A percentile compares a stretch with the other conserved stretches of the same genome.
Conservation (phyloP, 495 filamentous ascomycete species). For the Cladorrhinum samala region DNA sequence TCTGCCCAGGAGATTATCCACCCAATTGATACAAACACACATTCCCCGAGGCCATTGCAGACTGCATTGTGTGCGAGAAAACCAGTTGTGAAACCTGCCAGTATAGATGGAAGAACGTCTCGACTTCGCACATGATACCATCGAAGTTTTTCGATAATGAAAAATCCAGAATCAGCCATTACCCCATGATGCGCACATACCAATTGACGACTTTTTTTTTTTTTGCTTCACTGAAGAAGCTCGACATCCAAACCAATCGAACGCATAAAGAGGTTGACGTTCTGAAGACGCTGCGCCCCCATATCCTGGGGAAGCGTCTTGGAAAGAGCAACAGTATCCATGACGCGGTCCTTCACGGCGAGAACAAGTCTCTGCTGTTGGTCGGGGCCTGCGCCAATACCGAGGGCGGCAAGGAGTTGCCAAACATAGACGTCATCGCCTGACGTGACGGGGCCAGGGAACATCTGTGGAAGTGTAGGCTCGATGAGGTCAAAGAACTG, state of each 20-base stretch:
- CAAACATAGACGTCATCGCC: slow-evolving; percentile 92
- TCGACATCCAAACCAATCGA: slow-evolving; percentile 97
- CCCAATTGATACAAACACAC: not conserved
- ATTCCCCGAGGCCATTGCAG: not conserved
- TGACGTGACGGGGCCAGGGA: slow-evolving; percentile 75
- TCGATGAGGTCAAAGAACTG: slow-evolving; percentile 82
- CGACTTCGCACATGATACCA: no score
- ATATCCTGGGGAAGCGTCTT: slow-evolving; percentile 85
- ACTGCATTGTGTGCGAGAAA: not conserved
- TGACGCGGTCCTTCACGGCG: slow-evolving; percentile 95
- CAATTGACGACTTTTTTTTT: no score
- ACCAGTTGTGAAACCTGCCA: no score
- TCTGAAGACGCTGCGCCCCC: slow-evolving; percentile 69
- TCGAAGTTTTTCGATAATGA: no score
- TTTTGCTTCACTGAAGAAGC: slow-evolving; percentile 65
- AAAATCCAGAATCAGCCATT: no score
- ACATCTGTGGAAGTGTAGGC: slow-evolving; percentile 72
- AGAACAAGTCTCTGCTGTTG: slow-evolving; percentile 92
- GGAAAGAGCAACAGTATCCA: slow-evolving; percentile 84
- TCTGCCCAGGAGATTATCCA: slow-evolving; percentile 1
- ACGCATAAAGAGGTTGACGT: slow-evolving; percentile 97
- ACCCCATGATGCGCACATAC: no score
- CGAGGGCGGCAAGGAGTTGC: slow-evolving; percentile 93
- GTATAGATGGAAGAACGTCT: no score
- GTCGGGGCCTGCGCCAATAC: slow-evolving; percentile 82